These are phyloP conservation scores for Haplographium delicatum DNA, from an alignment of 495 filamentous ascomycete species.

Conservation along the genomic window DNA sequence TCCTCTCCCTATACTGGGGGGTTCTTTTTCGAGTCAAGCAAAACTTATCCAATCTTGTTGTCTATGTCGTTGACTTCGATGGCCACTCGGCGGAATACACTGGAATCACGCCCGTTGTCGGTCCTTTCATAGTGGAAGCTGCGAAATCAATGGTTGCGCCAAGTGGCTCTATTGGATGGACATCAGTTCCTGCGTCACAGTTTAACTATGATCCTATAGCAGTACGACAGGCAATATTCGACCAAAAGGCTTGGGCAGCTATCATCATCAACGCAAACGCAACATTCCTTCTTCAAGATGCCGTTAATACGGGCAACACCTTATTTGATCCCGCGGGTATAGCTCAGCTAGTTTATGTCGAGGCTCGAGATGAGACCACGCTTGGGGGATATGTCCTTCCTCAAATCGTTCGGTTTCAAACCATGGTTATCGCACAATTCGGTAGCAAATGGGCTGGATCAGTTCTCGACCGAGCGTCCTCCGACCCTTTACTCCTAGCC, in stretches of 20 bases:
- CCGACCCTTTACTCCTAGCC: slow-evolving; percentile 30
- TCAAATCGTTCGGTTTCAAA: slow-evolving; percentile 39
- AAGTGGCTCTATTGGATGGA: slow-evolving; percentile 42
- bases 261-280: slow-evolving; percentile 64
- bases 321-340: slow-evolving; percentile 61
- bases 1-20: slow-evolving; percentile 59
- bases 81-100: slow-evolving; percentile 48
- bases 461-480: slow-evolving; percentile 33
- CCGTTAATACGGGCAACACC: slow-evolving; percentile 50
- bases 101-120: slow-evolving; percentile 44
- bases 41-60: slow-evolving; percentile 41
- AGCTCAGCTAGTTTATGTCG: slow-evolving; percentile 53
- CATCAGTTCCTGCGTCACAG: slow-evolving; percentile 40
- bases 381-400: slow-evolving; percentile 50
- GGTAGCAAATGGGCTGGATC: slow-evolving; percentile 47
- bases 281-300: slow-evolving; percentile 52
- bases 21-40: slow-evolving; percentile 45
- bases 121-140: slow-evolving; percentile 45
- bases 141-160: slow-evolving; percentile 32
- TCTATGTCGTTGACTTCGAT: slow-evolving; percentile 67
- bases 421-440: slow-evolving; percentile 40
- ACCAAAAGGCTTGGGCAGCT: slow-evolving; percentile 58
- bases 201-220: slow-evolving; percentile 54
- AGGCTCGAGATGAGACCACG: slow-evolving; percentile 54
- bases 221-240: slow-evolving; percentile 56